These are phyloP conservation scores for Populus trichocarpa DNA, from an alignment of 441 rosid species.

Conservation along the genomic window DNA sequence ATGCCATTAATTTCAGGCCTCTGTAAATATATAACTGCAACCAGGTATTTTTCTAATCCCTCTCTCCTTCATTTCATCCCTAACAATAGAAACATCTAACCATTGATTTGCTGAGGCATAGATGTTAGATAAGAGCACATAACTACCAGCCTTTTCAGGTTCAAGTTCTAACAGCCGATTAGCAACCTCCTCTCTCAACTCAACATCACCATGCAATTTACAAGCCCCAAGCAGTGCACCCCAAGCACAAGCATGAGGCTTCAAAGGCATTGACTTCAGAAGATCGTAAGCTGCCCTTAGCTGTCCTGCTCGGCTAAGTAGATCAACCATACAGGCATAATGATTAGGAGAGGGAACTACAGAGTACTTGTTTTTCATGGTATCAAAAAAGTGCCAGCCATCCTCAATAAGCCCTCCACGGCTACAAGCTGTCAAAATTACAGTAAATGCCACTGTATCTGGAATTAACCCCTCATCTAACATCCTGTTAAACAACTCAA, in stretches of 20 bases:
- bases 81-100: constrained; percentile 54
- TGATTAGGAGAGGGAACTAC: constrained; percentile 62
- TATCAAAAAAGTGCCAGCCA: constrained; percentile 56
- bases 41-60: constrained; percentile 65
- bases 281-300: constrained; percentile 58
- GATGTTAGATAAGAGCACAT: constrained; percentile 68
- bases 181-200: constrained; percentile 57
- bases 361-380: constrained; percentile 47
- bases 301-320: constrained; percentile 64
- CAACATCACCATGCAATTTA: constrained; percentile 48
- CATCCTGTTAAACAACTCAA: constrained; percentile 59
- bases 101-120: constrained; percentile 74
- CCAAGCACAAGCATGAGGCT: constrained; percentile 74
- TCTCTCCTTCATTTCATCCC: constrained; percentile 61
- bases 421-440: constrained; percentile 64
- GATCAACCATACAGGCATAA: constrained; percentile 73
- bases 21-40: constrained; percentile 42
- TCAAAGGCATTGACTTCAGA: constrained; percentile 54
- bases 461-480: constrained; percentile 59
- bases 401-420: constrained; percentile 62
- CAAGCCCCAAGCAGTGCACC: constrained; percentile 83
- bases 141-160: constrained; percentile 60
- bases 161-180: constrained; percentile 54
- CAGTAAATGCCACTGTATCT: constrained; percentile 67
- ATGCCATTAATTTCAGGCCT: neutral